A percentile compares a stretch with the other conserved stretches of the same genome.
These are phyloP conservation scores for Annulohypoxylon moriforme DNA, from an alignment of 495 filamentous ascomycete genomes.

Conservation along the genomic window DNA sequence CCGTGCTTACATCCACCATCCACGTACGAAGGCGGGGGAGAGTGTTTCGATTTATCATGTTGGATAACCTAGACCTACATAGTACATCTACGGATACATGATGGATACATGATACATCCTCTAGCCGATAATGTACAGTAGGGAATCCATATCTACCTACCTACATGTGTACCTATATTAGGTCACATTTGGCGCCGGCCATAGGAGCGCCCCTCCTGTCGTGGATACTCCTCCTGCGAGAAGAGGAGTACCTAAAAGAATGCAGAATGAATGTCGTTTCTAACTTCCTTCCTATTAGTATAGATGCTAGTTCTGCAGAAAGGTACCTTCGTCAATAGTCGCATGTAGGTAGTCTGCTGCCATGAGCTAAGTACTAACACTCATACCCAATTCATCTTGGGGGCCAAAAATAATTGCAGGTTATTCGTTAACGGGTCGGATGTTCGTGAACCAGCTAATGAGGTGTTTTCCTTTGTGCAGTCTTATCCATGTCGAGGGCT, in stretches of 20 bases:
- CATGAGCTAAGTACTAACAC: conserved; percentile 17
- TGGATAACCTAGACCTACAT: conserved; percentile 10
- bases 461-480: conserved; percentile 13
- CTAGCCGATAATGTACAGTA: conserved; percentile 17
- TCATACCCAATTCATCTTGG: conserved; percentile 7
- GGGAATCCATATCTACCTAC: conserved; percentile 2
- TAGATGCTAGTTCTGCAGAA: background rate
- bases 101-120: too few species aligned
- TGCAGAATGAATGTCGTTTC: background rate
- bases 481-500: conserved; percentile 13
- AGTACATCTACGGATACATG: too few species aligned
- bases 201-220: conserved; percentile 1
- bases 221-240: conserved; percentile 4
- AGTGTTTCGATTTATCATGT: conserved; percentile 21
- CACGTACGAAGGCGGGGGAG: conserved; percentile 21
- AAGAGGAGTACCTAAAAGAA: conserved; percentile 2
- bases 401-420: conserved; percentile 17
- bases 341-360: background rate
- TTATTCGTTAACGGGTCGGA: conserved; percentile 10
- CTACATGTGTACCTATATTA: conserved; percentile 17
- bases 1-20: conserved; percentile 11
- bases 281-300: background rate
- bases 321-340: conserved; percentile 3
- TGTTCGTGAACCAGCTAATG: conserved; percentile 12
- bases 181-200: conserved; percentile 21